phyloP scores from a whole-genome alignment of 768 basidiomycete species.

The Boletus reticulatus region DNA sequence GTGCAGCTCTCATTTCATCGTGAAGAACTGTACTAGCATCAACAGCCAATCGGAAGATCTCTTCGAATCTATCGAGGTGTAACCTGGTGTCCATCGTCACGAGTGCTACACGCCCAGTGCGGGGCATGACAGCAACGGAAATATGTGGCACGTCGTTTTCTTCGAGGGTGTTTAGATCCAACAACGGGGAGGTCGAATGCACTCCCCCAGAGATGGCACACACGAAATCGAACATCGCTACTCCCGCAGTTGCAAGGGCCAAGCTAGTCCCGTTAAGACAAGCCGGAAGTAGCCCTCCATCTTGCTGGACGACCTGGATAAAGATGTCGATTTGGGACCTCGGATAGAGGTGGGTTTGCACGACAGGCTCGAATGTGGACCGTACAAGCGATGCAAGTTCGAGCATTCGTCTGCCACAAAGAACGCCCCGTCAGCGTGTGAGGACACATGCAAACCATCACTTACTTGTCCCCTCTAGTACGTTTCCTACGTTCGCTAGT shows the following conservation, averaged over 20 bases:
- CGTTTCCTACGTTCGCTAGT: constrained; percentile 76
- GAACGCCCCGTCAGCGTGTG: not conserved
- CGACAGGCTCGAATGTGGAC: constrained; percentile 94
- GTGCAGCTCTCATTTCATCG: constrained; percentile 75
- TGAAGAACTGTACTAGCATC: constrained; percentile 79
- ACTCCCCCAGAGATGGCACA: constrained; percentile 89
- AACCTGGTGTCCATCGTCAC: constrained; percentile 94
- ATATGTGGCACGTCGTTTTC: constrained; percentile 88
- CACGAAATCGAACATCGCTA: constrained; percentile 88
- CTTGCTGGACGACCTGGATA: constrained; percentile 90
- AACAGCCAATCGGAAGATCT: constrained; percentile 76
- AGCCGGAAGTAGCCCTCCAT: constrained; percentile 87
- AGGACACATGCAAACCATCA: constrained; percentile 7
- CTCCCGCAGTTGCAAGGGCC: constrained; percentile 85
- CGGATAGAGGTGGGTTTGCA: constrained; percentile 88
- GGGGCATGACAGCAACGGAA: constrained; percentile 88
- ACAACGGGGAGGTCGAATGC: constrained; percentile 73
- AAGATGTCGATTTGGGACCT: constrained; percentile 93
- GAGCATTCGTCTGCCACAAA: constrained; percentile 63
- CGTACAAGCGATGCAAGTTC: constrained; percentile 87
- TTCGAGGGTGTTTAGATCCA: constrained; percentile 87
- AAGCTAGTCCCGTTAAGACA: constrained; percentile 95
- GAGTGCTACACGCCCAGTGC: constrained; percentile 79
- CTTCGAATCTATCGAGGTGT: constrained; percentile 89
- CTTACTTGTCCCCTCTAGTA: constrained; percentile 85